These are phyloP conservation scores for Plasmodium reichenowi DNA, from an alignment of 169 alveolate species.

Conservation along the genomic window DNA sequence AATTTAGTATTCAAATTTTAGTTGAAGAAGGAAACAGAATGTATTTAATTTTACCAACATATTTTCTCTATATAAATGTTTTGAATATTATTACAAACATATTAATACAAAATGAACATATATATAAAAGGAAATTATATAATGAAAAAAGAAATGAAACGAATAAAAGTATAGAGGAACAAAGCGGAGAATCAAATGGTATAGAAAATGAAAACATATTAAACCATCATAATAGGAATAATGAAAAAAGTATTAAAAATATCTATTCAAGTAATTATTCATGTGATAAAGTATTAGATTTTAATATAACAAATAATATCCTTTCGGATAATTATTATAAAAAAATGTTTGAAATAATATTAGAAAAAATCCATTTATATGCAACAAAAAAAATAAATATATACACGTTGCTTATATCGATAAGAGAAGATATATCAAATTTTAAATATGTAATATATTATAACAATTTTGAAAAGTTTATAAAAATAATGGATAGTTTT, in stretches of 20 bases:
- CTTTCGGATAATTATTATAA: conserved; percentile 38
- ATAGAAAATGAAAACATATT: too few species aligned
- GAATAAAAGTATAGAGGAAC: too few species aligned
- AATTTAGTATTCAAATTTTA: conserved; percentile 70
- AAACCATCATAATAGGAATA: too few species aligned
- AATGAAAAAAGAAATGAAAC: too few species aligned
- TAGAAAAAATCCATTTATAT: conserved; percentile 37
- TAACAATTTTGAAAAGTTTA: conserved; percentile 33
- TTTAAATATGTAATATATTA: conserved; percentile 65
- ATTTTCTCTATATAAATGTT: conserved; percentile 47
- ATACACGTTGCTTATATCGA: conserved; percentile 42
- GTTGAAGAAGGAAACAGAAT: conserved; percentile 27
- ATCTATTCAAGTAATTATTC: neutral
- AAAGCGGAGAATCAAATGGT: too few species aligned
- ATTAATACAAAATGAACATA: conserved; percentile 24
- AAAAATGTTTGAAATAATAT: conserved; percentile 39
- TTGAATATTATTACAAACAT: conserved; percentile 32
- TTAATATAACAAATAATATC: conserved; percentile 13
- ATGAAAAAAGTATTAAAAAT: conserved; percentile 8
- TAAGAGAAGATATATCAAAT: conserved; percentile 69
- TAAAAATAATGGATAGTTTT: conserved; percentile 60
- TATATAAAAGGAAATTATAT: too few species aligned
- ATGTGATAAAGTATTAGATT: conserved; percentile 20
- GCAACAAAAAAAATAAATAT: conserved; percentile 30
- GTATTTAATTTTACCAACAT: conserved; percentile 64